phyloP scores from a whole-genome alignment of 129 eudicot species.

The Pseudognaphalium luteoalbum region DNA sequence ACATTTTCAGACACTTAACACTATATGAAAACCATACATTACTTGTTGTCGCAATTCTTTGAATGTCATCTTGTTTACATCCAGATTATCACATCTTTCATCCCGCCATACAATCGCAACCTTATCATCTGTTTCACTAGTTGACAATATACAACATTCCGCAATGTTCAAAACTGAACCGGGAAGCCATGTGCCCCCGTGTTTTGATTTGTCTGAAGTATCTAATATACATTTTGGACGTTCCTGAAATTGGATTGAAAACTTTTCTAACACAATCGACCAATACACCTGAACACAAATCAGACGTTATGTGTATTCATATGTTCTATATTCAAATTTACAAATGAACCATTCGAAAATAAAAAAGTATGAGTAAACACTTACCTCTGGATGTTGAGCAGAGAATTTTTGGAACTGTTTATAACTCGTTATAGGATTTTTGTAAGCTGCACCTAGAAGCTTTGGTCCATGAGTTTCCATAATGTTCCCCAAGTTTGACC shows the following conservation, averaged over 20 bases:
- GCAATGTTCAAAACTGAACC: constrained; percentile 81
- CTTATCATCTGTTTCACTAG: constrained; percentile 41
- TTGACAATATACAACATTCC: constrained; percentile 71
- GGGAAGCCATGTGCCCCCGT: constrained; percentile 83
- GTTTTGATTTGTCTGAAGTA: constrained; percentile 58
- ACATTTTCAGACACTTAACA: too few relatives aligned
- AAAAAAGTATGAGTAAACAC: constrained; percentile 18
- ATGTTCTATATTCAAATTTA: too few relatives aligned
- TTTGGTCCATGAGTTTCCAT: constrained; percentile 82
- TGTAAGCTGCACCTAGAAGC: constrained; percentile 63
- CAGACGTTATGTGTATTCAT: not conserved
- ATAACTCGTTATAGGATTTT: constrained; percentile 78
- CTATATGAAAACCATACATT: constrained; percentile 51
- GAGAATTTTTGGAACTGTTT: constrained; percentile 62
- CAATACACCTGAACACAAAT: constrained; percentile 64
- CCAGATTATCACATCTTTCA: constrained; percentile 61
- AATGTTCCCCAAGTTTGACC: constrained; percentile 67
- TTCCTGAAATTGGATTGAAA: constrained; percentile 54
- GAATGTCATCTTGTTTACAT: constrained; percentile 62
- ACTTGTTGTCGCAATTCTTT: constrained; percentile 79
- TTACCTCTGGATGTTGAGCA: constrained; percentile 80
- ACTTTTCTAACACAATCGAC: constrained; percentile 60
- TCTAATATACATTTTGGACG: constrained; percentile 76
- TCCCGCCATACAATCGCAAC: constrained; percentile 85
- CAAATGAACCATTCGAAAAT: not conserved